Percentiles rank a stretch among this genome's conserved stretches.
phyloP scores from a whole-genome alignment of 23 red algal genomes.

The Gracilaria domingensis region DNA sequence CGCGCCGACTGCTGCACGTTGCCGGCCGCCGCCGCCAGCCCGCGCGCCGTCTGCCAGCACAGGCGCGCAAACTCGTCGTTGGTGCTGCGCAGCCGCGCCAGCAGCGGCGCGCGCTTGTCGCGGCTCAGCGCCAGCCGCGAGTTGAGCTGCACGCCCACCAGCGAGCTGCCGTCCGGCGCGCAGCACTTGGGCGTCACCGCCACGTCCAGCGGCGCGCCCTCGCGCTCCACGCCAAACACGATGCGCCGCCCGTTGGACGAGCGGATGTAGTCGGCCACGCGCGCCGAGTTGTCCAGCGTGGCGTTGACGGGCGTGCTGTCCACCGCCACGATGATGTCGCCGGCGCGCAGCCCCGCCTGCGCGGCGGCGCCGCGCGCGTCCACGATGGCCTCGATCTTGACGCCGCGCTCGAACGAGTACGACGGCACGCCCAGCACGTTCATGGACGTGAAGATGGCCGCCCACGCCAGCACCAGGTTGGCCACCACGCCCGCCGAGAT shows the following conservation, averaged over 20 bases:
- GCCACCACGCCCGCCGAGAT: conserved; percentile 92
- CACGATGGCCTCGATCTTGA: conserved; percentile 65
- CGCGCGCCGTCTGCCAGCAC: conserved; percentile 55
- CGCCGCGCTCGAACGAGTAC: conserved; percentile 73
- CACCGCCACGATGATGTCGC: conserved; percentile 85
- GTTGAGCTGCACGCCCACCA: conserved; percentile 87
- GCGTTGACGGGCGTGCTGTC: conserved; percentile 52
- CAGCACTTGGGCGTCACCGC: conserved; percentile 73
- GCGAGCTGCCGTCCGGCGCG: conserved; percentile 70
- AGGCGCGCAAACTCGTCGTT: conserved; percentile 78
- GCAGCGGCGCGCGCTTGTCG: conserved; percentile 18
- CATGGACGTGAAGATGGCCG: conserved; percentile 69
- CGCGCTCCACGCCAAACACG: conserved; percentile 43
- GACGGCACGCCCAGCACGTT: conserved; percentile 68
- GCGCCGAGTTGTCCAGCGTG: conserved; percentile 45
- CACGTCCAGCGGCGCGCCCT: conserved; percentile 25
- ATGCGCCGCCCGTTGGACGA: conserved; percentile 37
- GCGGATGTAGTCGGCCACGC: conserved; percentile 71
- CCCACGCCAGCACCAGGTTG: conserved; percentile 89
- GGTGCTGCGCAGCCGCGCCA: conserved; percentile 32
- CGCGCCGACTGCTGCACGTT: conserved; percentile 66
- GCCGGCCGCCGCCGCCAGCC: conserved; percentile 57
- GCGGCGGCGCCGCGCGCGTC: conserved; percentile 71
- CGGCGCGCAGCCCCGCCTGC: conserved; percentile 62
- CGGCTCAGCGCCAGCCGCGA: conserved; percentile 63